Evolutionary conservation across 768 basidiomycete species (phyloP).

Genomic region (Guyanaporus albipodus): DNA sequence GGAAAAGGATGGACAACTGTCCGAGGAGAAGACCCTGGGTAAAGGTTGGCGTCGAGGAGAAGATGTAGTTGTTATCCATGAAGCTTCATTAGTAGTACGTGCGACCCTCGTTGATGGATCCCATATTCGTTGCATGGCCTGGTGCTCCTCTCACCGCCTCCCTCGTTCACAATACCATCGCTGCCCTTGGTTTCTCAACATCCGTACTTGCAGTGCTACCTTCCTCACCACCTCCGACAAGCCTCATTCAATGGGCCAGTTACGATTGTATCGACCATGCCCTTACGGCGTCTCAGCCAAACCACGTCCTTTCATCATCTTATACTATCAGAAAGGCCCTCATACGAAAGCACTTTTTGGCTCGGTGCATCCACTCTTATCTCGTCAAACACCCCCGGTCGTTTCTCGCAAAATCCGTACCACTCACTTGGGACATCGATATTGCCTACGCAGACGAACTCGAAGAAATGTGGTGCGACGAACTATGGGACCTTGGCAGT

Average conservation of each 20-base stretch:
- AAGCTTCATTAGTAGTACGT: background rate
- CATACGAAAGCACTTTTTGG: constrained; percentile 92
- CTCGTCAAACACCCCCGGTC: constrained; percentile 65
- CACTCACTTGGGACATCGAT: constrained; percentile 80
- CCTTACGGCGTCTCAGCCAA: constrained; percentile 50
- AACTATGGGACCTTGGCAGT: constrained; percentile 81
- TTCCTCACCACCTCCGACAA: constrained; percentile 15
- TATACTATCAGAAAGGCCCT: constrained; percentile 90
- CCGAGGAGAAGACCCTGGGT: constrained; percentile 93
- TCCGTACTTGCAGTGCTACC: constrained; percentile 28
- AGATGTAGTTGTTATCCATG: constrained; percentile 50
- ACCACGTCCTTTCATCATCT: constrained; percentile 64
- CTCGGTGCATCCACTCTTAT: constrained; percentile 68
- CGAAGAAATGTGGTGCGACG: constrained; percentile 90
- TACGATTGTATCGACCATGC: constrained; percentile 86
- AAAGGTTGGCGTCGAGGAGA: constrained; percentile 83
- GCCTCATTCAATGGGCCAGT: constrained; percentile 74
- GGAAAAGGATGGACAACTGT: constrained; percentile 80
- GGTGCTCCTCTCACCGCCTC: constrained; percentile 49
- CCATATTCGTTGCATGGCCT: constrained; percentile 51
- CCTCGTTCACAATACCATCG: constrained; percentile 44
- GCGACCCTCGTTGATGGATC: constrained; percentile 3
- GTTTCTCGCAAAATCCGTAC: constrained; percentile 50
- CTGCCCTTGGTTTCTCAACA: constrained; percentile 27
- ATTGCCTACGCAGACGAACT: constrained; percentile 90